These are phyloP conservation scores for Colletotrichum orbiculare DNA, from an alignment of 2,329 filamentous ascomycete species.

Conservation along the genomic window DNA sequence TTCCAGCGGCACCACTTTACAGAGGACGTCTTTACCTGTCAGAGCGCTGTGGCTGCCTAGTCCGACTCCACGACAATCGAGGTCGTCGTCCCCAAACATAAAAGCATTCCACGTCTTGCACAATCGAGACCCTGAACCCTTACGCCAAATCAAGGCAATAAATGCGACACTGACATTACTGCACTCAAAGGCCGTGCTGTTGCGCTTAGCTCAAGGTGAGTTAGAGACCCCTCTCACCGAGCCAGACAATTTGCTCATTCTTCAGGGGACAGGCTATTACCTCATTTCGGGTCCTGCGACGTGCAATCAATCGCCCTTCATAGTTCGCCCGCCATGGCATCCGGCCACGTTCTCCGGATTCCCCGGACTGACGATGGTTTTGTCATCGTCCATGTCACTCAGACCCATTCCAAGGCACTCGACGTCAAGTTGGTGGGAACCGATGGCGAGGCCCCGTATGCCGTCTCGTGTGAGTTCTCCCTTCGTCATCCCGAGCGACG, in stretches of 20 bases:
- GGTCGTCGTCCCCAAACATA: constrained; percentile 16
- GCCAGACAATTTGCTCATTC: constrained; percentile 1
- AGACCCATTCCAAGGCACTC: constrained; percentile 61
- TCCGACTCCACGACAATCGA: constrained; percentile 7
- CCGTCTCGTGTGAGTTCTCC: constrained; percentile 63
- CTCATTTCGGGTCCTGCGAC: constrained; percentile 18
- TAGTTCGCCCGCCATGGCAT: constrained; percentile 22
- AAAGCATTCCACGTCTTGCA: constrained; percentile 1
- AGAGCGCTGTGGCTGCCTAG: constrained; percentile 33
- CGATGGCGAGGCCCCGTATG: constrained; percentile 72
- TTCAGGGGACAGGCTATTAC: background rate
- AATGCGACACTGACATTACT: background rate
- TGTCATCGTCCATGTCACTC: constrained; percentile 70
- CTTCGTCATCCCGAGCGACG: constrained; percentile 32
- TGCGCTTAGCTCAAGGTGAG: too few relatives aligned
- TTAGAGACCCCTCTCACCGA: background rate
- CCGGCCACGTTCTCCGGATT: constrained; percentile 64
- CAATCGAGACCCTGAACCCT: background rate
- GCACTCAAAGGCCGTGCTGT: too few relatives aligned
- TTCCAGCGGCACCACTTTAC: too few relatives aligned
- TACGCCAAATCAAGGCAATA: background rate
- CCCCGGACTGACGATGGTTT: constrained; percentile 65
- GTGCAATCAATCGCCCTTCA: constrained; percentile 11
- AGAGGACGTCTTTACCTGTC: constrained; percentile 8
- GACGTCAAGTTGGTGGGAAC: constrained; percentile 77